Percentiles rank a stretch among this genome's conserved stretches.
These are phyloP conservation scores for Klebsormidium nitens DNA, from an alignment of 139 green algal species.

Conservation along the genomic window DNA sequence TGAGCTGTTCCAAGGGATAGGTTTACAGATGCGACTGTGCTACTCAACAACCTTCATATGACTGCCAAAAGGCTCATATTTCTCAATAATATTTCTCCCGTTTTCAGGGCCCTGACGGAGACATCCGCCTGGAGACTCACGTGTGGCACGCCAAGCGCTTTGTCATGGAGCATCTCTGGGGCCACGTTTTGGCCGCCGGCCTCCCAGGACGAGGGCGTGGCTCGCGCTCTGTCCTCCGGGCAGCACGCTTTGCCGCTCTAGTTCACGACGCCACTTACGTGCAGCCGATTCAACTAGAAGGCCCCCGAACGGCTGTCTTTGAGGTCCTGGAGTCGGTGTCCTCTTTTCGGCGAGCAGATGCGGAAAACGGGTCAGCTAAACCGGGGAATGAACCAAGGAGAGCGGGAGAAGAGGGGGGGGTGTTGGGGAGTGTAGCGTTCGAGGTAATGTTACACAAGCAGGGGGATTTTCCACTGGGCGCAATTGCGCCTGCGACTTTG, in stretches of 20 bases:
- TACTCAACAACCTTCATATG: no score
- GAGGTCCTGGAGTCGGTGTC: not conserved
- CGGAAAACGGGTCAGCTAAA: not conserved
- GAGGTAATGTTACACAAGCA: no score
- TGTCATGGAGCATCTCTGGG: conserved; percentile 11
- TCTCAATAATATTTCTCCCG: no score
- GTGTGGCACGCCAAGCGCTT: conserved; percentile 30
- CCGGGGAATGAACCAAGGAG: not conserved
- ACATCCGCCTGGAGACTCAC: conserved; percentile 16
- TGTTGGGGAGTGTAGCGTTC: no score
- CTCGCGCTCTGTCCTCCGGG: conserved; percentile 10
- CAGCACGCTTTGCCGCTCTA: not conserved
- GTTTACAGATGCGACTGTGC: no score
- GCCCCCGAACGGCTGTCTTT: not conserved
- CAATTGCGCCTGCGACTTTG: conserved; percentile 6
- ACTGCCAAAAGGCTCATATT: no score
- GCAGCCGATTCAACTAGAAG: not conserved
- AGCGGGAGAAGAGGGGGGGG: no score
- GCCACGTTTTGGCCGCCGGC: conserved; percentile 2
- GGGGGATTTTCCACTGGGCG: conserved; percentile 5
- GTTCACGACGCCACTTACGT: conserved; percentile 29
- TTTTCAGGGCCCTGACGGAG: not conserved
- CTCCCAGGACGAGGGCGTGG: conserved; percentile 13
- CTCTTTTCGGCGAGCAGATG: not conserved
- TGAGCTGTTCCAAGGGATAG: no score